A percentile compares a stretch with the other conserved stretches of the same genome.
These are phyloP conservation scores for Paracamarosporium sp. DNA, from an alignment of 2,329 filamentous ascomycete species.

Conservation along the genomic window DNA sequence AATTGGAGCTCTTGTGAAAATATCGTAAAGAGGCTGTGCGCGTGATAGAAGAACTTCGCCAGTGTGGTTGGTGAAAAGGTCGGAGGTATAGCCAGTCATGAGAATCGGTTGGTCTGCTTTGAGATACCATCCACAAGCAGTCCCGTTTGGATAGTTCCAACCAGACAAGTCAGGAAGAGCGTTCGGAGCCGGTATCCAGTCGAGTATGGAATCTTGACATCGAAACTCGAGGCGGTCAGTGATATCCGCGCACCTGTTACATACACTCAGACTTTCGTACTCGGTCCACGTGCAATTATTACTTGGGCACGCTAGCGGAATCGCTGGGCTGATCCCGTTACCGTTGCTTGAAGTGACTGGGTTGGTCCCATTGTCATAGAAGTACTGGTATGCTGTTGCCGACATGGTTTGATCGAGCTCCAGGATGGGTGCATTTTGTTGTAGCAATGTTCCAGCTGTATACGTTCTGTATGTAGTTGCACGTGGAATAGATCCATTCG, in stretches of 20 bases:
- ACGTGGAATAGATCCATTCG: slow-evolving; percentile 15
- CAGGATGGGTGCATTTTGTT: background rate
- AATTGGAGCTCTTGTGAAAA: slow-evolving; percentile 2
- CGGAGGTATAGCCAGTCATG: slow-evolving; percentile 15
- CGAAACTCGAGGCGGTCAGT: slow-evolving; percentile 7
- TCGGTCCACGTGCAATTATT: slow-evolving; percentile 2
- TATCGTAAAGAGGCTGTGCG: slow-evolving; percentile 9
- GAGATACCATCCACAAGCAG: slow-evolving; percentile 14
- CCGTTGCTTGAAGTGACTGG: slow-evolving; percentile 2
- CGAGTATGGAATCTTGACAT: slow-evolving; percentile 4
- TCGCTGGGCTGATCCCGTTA: background rate
- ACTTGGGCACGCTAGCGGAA: slow-evolving; percentile 7
- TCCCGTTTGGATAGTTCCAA: slow-evolving; percentile 12
- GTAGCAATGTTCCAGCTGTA: background rate
- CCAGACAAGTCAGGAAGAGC: background rate
- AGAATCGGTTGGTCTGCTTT: slow-evolving; percentile 11
- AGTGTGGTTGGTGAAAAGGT: slow-evolving; percentile 1
- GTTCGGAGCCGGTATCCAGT: slow-evolving; percentile 6
- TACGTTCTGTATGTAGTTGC: slow-evolving; percentile 1
- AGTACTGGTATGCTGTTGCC: slow-evolving; percentile 1
- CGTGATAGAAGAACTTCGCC: slow-evolving; percentile 9
- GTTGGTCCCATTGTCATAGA: slow-evolving; percentile 10
- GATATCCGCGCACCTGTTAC: slow-evolving; percentile 4
- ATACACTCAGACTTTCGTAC: slow-evolving; percentile 5
- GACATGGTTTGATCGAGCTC: slow-evolving; percentile 4